A percentile compares a stretch with the other conserved stretches of the same genome.
phyloP scores from a whole-genome alignment of 2,329 filamentous ascomycete species.

The Stylonectria norvegica region DNA sequence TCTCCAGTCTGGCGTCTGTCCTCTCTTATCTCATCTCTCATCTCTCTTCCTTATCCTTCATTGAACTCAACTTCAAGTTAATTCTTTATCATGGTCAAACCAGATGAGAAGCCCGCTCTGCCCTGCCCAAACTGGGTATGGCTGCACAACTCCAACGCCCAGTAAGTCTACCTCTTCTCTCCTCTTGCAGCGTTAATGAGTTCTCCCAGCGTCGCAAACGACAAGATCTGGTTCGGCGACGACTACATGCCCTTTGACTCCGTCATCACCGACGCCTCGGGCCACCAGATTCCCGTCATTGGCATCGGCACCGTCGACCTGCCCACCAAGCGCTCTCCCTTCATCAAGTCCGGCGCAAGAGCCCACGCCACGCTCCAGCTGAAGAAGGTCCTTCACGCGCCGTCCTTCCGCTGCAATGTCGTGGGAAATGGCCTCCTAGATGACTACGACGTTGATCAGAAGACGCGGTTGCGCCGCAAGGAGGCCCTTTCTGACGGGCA shows the following conservation, averaged over 20 bases:
- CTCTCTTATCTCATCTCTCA: no score
- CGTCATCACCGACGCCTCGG: background rate
- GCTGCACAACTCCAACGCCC: background rate
- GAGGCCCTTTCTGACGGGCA: background rate
- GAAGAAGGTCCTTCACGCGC: slow-evolving; percentile 19
- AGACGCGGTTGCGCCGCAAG: no score
- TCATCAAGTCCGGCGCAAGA: background rate
- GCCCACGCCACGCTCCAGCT: slow-evolving; percentile 1
- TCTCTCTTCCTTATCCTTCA: no score
- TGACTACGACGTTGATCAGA: slow-evolving; percentile 1
- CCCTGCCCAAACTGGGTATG: background rate
- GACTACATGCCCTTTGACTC: slow-evolving; percentile 6
- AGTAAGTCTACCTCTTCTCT: no score
- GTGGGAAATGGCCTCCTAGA: slow-evolving; percentile 1
- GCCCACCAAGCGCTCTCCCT: slow-evolving; percentile 2
- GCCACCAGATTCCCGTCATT: slow-evolving; percentile 1
- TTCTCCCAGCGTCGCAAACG: slow-evolving; percentile 10
- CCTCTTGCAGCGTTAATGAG: background rate
- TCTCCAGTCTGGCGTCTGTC: no score
- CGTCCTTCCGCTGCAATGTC: slow-evolving; percentile 4
- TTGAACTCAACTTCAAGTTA: no score
- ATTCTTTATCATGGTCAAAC: no score
- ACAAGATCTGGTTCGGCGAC: slow-evolving; percentile 11
- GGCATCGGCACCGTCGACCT: slow-evolving; percentile 7
- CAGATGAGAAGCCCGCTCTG: no score